These are phyloP conservation scores for Aspergillus sojae DNA, from an alignment of 2,329 filamentous ascomycete genomes.

Conservation along the genomic window DNA sequence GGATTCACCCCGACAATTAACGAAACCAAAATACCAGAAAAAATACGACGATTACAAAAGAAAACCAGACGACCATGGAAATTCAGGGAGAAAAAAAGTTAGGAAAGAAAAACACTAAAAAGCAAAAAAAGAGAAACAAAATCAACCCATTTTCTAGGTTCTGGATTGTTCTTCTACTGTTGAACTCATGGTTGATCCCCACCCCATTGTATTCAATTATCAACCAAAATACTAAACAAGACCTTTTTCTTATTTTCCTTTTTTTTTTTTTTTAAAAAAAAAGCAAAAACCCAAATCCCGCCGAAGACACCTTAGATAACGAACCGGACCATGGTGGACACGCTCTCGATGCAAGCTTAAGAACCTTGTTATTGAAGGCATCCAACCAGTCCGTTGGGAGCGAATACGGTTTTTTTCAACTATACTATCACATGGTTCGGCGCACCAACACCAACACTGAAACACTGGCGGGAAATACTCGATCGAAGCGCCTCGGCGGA, in stretches of 20 bases:
- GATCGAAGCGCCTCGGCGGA: conserved; percentile 18
- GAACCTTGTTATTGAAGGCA: not conserved
- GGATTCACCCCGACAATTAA: not conserved
- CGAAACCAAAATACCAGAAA: not conserved
- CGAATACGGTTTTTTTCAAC: not conserved
- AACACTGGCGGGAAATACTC: conserved; percentile 18
- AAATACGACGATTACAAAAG: not conserved
- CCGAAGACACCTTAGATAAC: not conserved
- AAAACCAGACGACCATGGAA: not conserved
- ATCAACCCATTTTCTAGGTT: not conserved
- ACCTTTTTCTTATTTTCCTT: no score
- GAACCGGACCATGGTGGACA: not conserved
- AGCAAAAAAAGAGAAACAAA: not conserved
- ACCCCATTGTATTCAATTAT: not conserved
- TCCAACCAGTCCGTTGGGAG: not conserved
- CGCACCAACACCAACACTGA: conserved; percentile 16
- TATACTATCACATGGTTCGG: conserved; percentile 18
- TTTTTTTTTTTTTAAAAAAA: not conserved
- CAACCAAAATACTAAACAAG: not conserved
- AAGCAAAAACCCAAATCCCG: not conserved
- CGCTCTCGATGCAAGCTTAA: not conserved
- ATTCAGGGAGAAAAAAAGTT: not conserved
- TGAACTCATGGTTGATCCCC: not conserved
- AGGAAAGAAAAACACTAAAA: not conserved
- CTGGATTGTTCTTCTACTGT: not conserved